phyloP scores from a whole-genome alignment of 768 basidiomycete species.

The Trametes sanguinea region DNA sequence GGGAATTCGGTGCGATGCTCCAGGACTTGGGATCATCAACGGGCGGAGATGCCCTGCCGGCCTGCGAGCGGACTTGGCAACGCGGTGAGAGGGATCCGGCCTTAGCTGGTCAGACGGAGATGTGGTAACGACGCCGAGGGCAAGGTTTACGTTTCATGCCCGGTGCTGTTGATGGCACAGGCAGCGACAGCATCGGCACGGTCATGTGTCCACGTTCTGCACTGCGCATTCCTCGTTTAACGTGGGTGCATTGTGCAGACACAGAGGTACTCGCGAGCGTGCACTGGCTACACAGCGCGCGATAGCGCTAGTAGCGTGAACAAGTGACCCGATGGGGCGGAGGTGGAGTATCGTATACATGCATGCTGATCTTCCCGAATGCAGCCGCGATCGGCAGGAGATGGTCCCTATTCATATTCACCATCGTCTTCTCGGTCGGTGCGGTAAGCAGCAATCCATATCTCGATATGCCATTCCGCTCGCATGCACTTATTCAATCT shows the following conservation, averaged over 20 bases:
- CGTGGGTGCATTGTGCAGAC: too few relatives aligned
- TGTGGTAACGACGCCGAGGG: not conserved
- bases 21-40: too few relatives aligned
- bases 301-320: too few relatives aligned
- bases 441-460: constrained; percentile 48
- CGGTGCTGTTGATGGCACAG: not conserved
- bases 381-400: constrained; percentile 67
- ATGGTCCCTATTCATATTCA: constrained; percentile 61
- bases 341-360: too few relatives aligned
- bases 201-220: not conserved
- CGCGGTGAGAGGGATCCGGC: not conserved
- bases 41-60: too few relatives aligned
- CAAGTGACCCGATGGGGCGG: too few relatives aligned
- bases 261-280: too few relatives aligned
- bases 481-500: too few relatives aligned
- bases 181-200: not conserved
- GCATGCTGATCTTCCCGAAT: not conserved
- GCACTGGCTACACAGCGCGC: too few relatives aligned
- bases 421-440: constrained; percentile 65
- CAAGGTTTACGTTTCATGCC: constrained; percentile 1
- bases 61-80: too few relatives aligned
- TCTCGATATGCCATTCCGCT: not conserved
- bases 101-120: not conserved
- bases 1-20: too few relatives aligned
- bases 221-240: not conserved